Percentiles rank a stretch among this genome's conserved stretches.
Evolutionary conservation across 257 asterid genomes (phyloP).

Genomic region (Nicotiana undulata): DNA sequence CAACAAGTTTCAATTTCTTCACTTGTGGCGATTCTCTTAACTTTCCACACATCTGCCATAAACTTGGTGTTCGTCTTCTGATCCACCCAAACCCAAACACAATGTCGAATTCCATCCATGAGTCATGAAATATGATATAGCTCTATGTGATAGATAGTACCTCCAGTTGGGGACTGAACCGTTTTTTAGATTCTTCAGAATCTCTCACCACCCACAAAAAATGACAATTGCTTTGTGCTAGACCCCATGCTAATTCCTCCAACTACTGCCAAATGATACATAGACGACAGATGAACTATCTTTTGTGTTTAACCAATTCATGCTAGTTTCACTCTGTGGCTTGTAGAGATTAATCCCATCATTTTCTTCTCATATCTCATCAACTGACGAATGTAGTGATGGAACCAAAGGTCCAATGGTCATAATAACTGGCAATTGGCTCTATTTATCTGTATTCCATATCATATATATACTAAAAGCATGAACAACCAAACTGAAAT

Average conservation of each 20-base stretch:
- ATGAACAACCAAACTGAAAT: too few species aligned
- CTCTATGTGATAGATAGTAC: constrained; percentile 14
- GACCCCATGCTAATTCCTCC: constrained; percentile 16
- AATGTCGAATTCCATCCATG: constrained; percentile 27
- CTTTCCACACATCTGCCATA: constrained; percentile 16
- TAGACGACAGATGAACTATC: constrained; percentile 14
- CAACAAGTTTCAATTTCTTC: constrained; percentile 9
- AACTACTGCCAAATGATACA: constrained; percentile 26
- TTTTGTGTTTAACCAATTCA: constrained; percentile 17
- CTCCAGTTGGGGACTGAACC: constrained; percentile 19
- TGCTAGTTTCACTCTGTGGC: constrained; percentile 9
- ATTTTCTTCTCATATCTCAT: background rate
- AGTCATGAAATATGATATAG: constrained; percentile 20
- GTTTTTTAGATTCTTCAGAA: constrained; percentile 10
- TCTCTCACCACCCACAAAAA: constrained; percentile 23
- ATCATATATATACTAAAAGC: too few species aligned
- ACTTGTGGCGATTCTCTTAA: constrained; percentile 6
- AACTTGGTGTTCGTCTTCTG: constrained; percentile 24
- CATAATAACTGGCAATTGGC: constrained; percentile 17
- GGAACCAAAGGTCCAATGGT: constrained; percentile 25
- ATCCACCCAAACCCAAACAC: constrained; percentile 7
- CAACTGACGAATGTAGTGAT: background rate
- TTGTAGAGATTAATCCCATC: constrained; percentile 10
- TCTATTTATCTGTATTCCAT: too few species aligned
- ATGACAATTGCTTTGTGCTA: constrained; percentile 2